Evolutionary conservation across 805 yeast genomes (phyloP), one percentile per base, ranked within the genome.

Genomic region (Metschnikowia santaceciliae): DNA sequence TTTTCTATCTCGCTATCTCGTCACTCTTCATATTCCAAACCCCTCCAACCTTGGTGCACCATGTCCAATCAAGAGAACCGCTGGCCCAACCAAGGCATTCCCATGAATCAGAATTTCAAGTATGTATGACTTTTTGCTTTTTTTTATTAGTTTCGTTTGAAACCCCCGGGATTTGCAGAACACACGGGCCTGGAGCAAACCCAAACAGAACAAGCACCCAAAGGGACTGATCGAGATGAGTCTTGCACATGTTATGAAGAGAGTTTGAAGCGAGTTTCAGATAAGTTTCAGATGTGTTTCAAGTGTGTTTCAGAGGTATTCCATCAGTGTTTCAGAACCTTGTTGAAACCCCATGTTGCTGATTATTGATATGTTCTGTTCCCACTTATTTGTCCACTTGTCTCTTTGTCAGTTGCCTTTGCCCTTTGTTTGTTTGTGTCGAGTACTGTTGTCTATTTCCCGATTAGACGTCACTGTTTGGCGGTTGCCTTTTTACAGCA

Each of bases 41-140:
- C 48, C 42, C 48, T 17, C 42, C 33, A 26, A 30, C 40, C 19
- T 44, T 44, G 47, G 48, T 15, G 19, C 48, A 30, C 30, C 50
- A 72, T 72, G 77, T 57, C 76, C 42, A 71, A 68, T 55, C 73
- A 66, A 53, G 73, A 68, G 51, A 76, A 72, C 51, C 74, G 71
- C 54, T 73, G 78, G 76, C 66, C 66, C 46, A 69, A 61, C 55
- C 76, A 70, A 51, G 74, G 69, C 54, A 68, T 74, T 49, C 75
- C 77, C 5, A 61, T 73, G 47, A 71, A 72, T 35, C 78, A 70
- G 58, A 71, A 65, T 48, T 72, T 69, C 62, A 72, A 70, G 78
- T 72, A 72, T 59, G 76, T 71, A 54, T 41, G n/a, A 13, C 13
- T 13, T 17, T 17, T 15, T 35, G 38, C 32, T 38, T 14, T 14